Percentiles rank a stretch among this genome's conserved stretches.
Conservation (phyloP, 305 asterid species). For the Solanum hybrid region DNA sequence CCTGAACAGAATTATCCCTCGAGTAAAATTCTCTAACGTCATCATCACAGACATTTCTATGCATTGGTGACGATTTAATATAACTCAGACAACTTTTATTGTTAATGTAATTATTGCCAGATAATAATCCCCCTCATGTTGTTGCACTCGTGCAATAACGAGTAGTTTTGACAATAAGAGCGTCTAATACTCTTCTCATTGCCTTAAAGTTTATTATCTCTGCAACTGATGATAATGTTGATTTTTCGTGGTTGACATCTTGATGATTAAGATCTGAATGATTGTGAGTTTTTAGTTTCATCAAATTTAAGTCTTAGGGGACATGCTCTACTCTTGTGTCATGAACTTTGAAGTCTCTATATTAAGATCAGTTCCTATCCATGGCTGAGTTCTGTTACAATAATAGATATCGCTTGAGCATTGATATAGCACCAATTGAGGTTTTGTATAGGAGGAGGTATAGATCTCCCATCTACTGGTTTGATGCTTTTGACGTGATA, state of each 20-base stretch:
- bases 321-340: no score
- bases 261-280: background rate
- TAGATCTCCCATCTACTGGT: background rate
- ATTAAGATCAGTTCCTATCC: no score
- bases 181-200: background rate
- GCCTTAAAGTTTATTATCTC: slow-evolving; percentile 5
- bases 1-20: slow-evolving; percentile 15
- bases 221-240: background rate
- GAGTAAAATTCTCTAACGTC: background rate
- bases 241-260: background rate
- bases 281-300: background rate
- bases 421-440: no score
- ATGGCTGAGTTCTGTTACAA: no score
- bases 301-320: background rate
- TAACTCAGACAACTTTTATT: slow-evolving; percentile 19
- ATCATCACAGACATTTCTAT: background rate
- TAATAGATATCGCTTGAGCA: no score
- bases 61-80: slow-evolving; percentile 19
- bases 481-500: no score
- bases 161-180: background rate
- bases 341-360: no score
- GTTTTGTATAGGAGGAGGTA: background rate
- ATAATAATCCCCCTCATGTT: background rate
- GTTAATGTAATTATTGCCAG: background rate
- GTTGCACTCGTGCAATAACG: background rate